Evolutionary conservation across 495 filamentous ascomycete species (phyloP), one percentile per base, ranked within the genome.

Genomic region (Xylaria bambusicola): DNA sequence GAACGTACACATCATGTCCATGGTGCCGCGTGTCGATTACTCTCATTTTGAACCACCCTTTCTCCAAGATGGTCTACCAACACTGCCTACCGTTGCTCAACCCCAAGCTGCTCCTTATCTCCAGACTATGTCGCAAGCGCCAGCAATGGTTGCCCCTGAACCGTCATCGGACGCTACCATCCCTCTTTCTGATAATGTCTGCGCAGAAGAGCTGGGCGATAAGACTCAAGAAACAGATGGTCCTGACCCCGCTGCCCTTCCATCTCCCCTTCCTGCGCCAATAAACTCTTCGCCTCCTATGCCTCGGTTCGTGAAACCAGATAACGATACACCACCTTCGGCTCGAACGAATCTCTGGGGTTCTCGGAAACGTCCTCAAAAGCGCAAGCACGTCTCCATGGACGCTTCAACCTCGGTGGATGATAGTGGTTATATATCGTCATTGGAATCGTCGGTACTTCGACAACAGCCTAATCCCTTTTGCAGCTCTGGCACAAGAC

Each of bases 351-450:
- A 80, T 36, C 75, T 79, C 18, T 87, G 88, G 18, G 74, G 69
- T 29, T 71, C 76, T 41, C 78, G 75, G 41, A 80, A 79, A 62
- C 84, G 80, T 12, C 75, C 80, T 12, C 83, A 86, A 48, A 93
- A 90, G 72, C 85, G 88, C 45, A 93, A 90, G 68, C 82, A 86
- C 63, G 77, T 77, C 3, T 84, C 85, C 3, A 87, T 96, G 78
- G 92, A 96, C 64, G 94, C 66, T n/a, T 83, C 85, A 59, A 74
- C 77, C 5, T 82, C 84, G 13, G 86, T 96, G 76, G 92, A 96
- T 63, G 94, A 98, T 66, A 97, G 93, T 71, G 94, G 94, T 10
- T 98, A 97, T 71, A 96, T 96, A 66, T 98, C 94, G 1, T 97
- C 93, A 0, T 76, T 98, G n/a, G 94, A 97, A 44, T 98, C 94